Evolutionary conservation across 176 grass and related monocot species (phyloP), one percentile per base, ranked within the genome.

Genomic region (Triticum urartu): DNA sequence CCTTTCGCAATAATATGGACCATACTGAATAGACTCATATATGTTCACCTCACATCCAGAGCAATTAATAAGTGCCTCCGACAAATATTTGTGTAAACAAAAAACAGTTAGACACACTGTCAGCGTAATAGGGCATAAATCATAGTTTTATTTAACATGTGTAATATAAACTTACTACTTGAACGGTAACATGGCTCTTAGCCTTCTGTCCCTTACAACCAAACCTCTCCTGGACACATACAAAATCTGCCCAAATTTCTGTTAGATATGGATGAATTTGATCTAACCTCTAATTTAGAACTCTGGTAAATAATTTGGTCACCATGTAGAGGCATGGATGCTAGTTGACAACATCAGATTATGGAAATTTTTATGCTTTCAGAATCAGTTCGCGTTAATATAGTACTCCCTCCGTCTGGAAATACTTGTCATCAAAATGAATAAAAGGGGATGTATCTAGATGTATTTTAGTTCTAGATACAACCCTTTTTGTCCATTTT

Each of bases 1-100:
- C 45, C 70, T 20, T n/a, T 75, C 42, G 63, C 25, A 76, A 13
- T 68, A 73, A 71, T 70, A 59, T 78, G 72, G 30, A 86, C 68
- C 54, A 84, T 80, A 35, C 33, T 54, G 39, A 61, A 81, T 52
- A 28, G 18, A 36, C 8, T 78, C 17, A 32, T 77, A 68, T 67
- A 38, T 39, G 67, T 18, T 87, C 25, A 52, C 36, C 11, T 63
- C 68, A 50, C 35, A 73, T 62, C 36, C 52, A 76, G 36, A 85
- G 20, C 2, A 73, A 52, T 64, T 35, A 39, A 28, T 64, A 52
- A 6, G 40, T 83, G 50, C 6, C 14, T 67, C 24, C 1, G 30
- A 52, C 5, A 78, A 56, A 58, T 59, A 28, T 59, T 58, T 38
- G 14, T 60, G 63, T 32, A 33, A 60, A 69, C 21, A 68, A 79